phyloP scores from a whole-genome alignment of 1,284 basidiomycete genomes.

The Thecaphora thlaspeos region DNA sequence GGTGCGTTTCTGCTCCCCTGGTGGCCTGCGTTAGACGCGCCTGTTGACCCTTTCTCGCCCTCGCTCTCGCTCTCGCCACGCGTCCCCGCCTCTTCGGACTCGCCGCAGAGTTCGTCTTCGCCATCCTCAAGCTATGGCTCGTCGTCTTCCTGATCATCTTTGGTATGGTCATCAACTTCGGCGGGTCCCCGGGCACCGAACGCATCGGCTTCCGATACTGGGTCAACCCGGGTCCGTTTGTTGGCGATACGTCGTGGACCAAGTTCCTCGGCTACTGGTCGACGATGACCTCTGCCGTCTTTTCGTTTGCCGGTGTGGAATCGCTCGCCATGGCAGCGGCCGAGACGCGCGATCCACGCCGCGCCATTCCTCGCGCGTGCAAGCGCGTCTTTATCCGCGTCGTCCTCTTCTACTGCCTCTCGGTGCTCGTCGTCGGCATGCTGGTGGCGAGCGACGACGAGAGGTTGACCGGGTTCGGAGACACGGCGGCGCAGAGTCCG shows the following conservation, averaged over 20 bases:
- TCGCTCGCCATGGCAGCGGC: slow-evolving; percentile 60
- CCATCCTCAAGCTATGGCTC: slow-evolving; percentile 21
- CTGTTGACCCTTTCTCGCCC: too few species aligned
- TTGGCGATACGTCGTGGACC: slow-evolving; percentile 60
- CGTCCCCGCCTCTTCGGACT: slow-evolving; percentile 2
- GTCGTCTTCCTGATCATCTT: slow-evolving; percentile 40
- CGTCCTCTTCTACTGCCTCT: slow-evolving; percentile 65
- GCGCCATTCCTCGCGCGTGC: slow-evolving; percentile 57
- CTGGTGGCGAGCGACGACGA: slow-evolving; percentile 67
- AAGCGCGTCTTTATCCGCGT: slow-evolving; percentile 73
- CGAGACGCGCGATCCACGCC: slow-evolving; percentile 64
- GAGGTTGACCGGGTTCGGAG: slow-evolving; percentile 25
- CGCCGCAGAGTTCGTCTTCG: slow-evolving; percentile 18
- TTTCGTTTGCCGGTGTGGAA: slow-evolving; percentile 68
- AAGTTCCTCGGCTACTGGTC: slow-evolving; percentile 44
- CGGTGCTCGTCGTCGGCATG: slow-evolving; percentile 68
- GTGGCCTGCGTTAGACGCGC: too few species aligned
- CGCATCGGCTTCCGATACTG: slow-evolving; percentile 65
- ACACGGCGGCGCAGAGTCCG: slow-evolving; percentile 28
- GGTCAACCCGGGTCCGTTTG: slow-evolving; percentile 51
- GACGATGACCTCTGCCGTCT: slow-evolving; percentile 58
- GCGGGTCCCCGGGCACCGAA: slow-evolving; percentile 33
- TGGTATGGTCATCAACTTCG: slow-evolving; percentile 35
- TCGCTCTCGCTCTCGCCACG: slow-evolving; percentile 7
- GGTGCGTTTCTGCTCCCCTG: too few species aligned